A percentile compares a stretch with the other conserved stretches of the same genome.
Evolutionary conservation across 345 rosid genomes (phyloP).

Genomic region (Sonneratia caseolaris): DNA sequence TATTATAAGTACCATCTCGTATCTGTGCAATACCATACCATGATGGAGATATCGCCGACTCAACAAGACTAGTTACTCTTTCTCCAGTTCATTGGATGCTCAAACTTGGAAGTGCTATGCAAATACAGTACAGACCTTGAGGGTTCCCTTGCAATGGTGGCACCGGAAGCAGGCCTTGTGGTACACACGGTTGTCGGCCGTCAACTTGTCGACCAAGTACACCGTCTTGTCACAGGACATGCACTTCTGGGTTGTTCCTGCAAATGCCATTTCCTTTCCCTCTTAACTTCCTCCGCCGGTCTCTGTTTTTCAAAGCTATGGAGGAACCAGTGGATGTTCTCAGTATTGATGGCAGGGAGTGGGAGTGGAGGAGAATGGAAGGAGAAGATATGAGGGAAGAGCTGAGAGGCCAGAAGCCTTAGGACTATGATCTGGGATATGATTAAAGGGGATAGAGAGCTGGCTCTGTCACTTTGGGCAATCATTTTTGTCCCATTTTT

Average conservation of each 20-base stretch:
- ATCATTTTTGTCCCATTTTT: conserved; percentile 8
- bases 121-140: conserved; percentile 42
- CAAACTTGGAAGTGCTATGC: neutral
- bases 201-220: conserved; percentile 86
- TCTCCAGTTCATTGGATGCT: neutral
- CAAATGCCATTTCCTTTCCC: conserved; percentile 64
- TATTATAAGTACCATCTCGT: neutral
- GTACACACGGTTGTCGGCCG: conserved; percentile 86
- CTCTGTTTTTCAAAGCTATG: neutral
- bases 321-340: neutral
- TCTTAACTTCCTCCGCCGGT: conserved; percentile 1
- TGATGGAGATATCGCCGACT: neutral
- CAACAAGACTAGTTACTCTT: neutral
- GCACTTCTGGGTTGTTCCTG: conserved; percentile 99
- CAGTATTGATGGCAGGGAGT: neutral
- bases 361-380: conserved; percentile 2
- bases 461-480: conserved; percentile 9
- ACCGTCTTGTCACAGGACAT: conserved; percentile 98
- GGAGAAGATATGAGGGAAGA: conserved; percentile 11
- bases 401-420: conserved; percentile 17
- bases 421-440: neutral
- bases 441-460: conserved; percentile 1
- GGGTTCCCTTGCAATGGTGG: conserved; percentile 99
- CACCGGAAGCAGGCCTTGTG: conserved; percentile 97
- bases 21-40: no score